Percentiles rank a stretch among this genome's conserved stretches.
Conservation (phyloP, 257 asterid species). For the Avicennia marina region DNA sequence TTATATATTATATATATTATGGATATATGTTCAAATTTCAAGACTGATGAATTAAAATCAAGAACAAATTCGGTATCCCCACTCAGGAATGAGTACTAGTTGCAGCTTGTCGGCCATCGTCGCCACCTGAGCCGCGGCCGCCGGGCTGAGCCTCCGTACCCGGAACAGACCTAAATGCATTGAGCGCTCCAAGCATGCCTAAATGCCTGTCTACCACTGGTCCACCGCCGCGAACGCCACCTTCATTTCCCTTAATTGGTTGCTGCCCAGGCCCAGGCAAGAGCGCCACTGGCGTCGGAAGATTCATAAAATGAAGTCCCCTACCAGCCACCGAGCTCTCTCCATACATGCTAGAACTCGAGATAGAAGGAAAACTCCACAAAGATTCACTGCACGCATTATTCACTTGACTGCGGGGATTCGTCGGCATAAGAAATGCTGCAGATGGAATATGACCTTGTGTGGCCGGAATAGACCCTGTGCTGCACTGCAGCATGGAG, state of each 20-base stretch:
- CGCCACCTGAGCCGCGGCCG: constrained; percentile 13
- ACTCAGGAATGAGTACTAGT: constrained; percentile 19
- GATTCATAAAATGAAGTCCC: constrained; percentile 52
- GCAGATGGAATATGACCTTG: constrained; percentile 32
- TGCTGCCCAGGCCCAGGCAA: too few species aligned
- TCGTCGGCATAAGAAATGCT: constrained; percentile 24
- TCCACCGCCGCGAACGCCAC: constrained; percentile 19
- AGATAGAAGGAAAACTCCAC: constrained; percentile 38
- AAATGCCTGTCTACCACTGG: constrained; percentile 41
- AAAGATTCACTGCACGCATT: constrained; percentile 36
- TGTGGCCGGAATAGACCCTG: constrained; percentile 32
- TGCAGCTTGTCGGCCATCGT: constrained; percentile 21
- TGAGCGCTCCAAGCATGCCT: constrained; percentile 48
- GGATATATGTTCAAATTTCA: too few species aligned
- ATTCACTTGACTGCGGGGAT: constrained; percentile 24
- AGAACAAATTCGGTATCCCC: too few species aligned
- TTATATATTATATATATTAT: too few species aligned
- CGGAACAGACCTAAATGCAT: constrained; percentile 21
- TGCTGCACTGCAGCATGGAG: constrained; percentile 28
- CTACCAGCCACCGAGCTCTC: constrained; percentile 28
- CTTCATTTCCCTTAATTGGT: constrained; percentile 21
- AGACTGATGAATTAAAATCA: too few species aligned
- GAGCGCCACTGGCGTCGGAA: constrained; percentile 33
- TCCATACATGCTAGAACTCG: constrained; percentile 25
- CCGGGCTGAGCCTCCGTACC: constrained; percentile 25